Base-by-base conservation (phyloP, 2,329 filamentous ascomycete genomes). In the Talaromyces sp. region DNA sequence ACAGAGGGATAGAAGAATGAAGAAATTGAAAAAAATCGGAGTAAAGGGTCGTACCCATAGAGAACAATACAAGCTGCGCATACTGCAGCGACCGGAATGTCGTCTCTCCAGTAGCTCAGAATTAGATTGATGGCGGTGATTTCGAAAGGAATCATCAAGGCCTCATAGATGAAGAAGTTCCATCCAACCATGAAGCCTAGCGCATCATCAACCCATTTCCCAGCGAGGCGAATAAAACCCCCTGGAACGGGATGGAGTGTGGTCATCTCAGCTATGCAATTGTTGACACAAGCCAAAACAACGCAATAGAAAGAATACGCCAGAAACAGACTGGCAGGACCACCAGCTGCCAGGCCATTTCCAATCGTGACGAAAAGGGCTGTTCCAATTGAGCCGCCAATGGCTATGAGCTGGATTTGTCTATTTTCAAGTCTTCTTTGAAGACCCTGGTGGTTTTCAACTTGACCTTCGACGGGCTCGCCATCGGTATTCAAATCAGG, bases 91-190 rank as follows among this genome's bases (percentile, higher is more conserved):
- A 67, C 55, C 1, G 66, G 69, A 44, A 72, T 68, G 40, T 69
- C 63, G 52, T 73, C 67, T 24, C 65, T 65, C 68, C 68, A 70
- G 53, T 63, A 70, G 1, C 58, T 64, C 48, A 74, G 48, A 11
- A 74, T 64, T 33, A 72, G 48, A 47, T 70, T 70, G 8, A 73
- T 55, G 8, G 71, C 71, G 14, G 63, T 65, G 39, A 73, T 72
- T 49, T 75, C 72, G 51, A 67, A 70, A 0, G 66, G 67, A 17
- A 71, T 55, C 17, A 62, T 41, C 10, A 65, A 47, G 3, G 57
- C 65, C 47, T 66, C 60, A 49, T 73, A 70, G 41, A 78, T 62
- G 16, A 73, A 76, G 61, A 75, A 77, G 52, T 76, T 77, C 72
- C 72, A 76, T 4, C 70, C 70, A 24, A 64, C 64, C 54, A 70